Conservation (phyloP, 176 grass and related monocot species). For the Zizania latifolia region DNA sequence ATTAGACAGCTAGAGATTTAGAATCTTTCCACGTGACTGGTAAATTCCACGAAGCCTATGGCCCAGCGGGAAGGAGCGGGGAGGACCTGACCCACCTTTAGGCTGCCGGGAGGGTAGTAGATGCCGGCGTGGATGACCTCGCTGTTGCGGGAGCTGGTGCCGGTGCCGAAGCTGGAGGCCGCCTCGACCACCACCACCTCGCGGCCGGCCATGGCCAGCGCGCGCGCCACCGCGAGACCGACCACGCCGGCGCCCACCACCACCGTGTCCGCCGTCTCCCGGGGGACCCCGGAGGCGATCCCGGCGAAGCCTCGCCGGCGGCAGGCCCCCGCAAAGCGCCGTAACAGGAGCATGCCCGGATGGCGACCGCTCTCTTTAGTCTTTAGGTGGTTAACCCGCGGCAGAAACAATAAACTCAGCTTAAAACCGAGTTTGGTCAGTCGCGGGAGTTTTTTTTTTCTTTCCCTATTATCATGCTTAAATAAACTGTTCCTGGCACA, state of each 20-base stretch:
- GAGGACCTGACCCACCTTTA: constrained; percentile 59
- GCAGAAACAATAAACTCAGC: too few species aligned
- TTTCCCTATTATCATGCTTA: neutral
- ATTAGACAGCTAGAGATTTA: neutral
- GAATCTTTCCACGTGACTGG: neutral
- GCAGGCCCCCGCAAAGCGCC: constrained; percentile 15
- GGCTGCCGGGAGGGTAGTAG: constrained; percentile 70
- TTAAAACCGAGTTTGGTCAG: too few species aligned
- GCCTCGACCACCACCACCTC: constrained; percentile 85
- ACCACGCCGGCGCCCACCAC: constrained; percentile 84
- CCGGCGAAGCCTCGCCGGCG: constrained; percentile 11
- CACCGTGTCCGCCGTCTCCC: constrained; percentile 66
- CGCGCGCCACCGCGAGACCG: constrained; percentile 72
- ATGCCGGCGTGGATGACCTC: constrained; percentile 96
- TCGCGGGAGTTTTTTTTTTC: too few species aligned
- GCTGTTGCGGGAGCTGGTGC: constrained; percentile 92
- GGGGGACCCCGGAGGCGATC: constrained; percentile 27
- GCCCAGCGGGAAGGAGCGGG: neutral
- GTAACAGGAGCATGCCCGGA: constrained; percentile 23
- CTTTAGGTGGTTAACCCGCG: too few species aligned
- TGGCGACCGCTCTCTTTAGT: neutral
- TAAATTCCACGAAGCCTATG: neutral
- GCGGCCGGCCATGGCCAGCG: constrained; percentile 62
- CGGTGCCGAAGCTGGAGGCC: constrained; percentile 72
- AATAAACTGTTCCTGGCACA: too few species aligned